phyloP scores from a whole-genome alignment of 2,329 filamentous ascomycete genomes.

The Calonectria hongkongensis region DNA sequence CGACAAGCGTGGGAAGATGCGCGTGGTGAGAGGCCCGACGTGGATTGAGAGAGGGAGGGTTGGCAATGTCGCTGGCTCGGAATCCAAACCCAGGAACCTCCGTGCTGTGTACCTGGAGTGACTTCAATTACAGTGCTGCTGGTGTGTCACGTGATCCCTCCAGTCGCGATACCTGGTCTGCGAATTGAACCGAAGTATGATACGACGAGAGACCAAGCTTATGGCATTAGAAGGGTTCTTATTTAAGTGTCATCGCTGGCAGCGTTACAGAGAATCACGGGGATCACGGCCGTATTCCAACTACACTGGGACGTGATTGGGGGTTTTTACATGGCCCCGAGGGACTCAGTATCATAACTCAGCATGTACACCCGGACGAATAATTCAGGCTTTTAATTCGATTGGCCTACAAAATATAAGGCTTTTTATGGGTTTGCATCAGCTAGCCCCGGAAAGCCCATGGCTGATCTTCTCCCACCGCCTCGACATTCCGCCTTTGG shows the following conservation, averaged over 20 bases:
- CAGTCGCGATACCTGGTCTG: not conserved
- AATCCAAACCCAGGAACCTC: not conserved
- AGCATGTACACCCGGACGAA: not conserved
- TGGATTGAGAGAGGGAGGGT: constrained; percentile 11
- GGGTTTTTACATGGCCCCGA: not conserved
- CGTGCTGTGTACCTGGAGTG: constrained; percentile 1
- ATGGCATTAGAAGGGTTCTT: not conserved
- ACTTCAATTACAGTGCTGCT: no score
- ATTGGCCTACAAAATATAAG: not conserved
- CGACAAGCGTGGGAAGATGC: not conserved
- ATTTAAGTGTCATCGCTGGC: not conserved
- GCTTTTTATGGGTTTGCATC: not conserved
- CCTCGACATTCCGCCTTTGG: constrained; percentile 66
- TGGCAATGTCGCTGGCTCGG: constrained; percentile 6
- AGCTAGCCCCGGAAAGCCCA: not conserved
- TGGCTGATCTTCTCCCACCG: constrained; percentile 47
- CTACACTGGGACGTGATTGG: not conserved
- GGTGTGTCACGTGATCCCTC: constrained; percentile 3
- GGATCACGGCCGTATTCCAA: not conserved
- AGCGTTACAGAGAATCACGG: constrained; percentile 5
- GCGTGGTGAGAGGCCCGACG: not conserved
- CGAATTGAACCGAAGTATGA: not conserved
- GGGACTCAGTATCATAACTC: not conserved
- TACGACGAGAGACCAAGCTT: not conserved
- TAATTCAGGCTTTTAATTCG: not conserved